Evolutionary conservation across 768 basidiomycete species (phyloP).

Genomic region (Boletus vinaceobasis): DNA sequence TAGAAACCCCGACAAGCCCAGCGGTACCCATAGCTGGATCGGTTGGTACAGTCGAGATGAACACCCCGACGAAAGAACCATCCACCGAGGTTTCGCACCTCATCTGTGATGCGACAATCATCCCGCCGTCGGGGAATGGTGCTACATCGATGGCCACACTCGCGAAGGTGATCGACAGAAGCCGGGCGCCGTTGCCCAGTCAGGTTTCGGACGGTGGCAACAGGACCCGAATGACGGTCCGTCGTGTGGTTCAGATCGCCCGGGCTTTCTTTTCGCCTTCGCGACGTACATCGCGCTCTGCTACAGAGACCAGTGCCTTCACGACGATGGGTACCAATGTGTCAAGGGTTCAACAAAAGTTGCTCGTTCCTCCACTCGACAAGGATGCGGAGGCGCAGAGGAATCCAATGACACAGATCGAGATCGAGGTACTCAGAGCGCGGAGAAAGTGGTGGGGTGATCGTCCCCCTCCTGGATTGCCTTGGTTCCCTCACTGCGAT

Average conservation of each 20-base stretch:
- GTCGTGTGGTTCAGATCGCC: neutral
- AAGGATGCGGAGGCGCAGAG: neutral
- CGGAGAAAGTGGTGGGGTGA: constrained; percentile 1
- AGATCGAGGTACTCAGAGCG: constrained; percentile 10
- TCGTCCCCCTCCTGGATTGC: neutral
- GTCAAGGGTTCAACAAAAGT: neutral
- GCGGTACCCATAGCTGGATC: neutral
- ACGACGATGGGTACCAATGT: neutral
- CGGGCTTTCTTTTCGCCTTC: neutral
- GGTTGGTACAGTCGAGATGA: too few relatives aligned
- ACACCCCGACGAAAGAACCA: neutral
- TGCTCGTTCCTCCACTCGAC: constrained; percentile 6
- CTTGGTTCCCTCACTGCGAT: neutral
- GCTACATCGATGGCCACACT: neutral
- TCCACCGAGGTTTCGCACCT: neutral
- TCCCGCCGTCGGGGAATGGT: neutral
- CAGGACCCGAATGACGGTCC: neutral
- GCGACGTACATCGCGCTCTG: neutral
- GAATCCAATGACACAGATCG: neutral
- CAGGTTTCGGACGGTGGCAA: neutral
- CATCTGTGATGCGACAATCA: neutral
- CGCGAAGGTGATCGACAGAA: neutral
- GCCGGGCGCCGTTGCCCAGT: neutral
- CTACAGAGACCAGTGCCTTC: too few relatives aligned
- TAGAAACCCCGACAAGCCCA: neutral